Evolutionary conservation across 1,139 yeast genomes (phyloP).

Genomic region (Suhomyces atakaporum): DNA sequence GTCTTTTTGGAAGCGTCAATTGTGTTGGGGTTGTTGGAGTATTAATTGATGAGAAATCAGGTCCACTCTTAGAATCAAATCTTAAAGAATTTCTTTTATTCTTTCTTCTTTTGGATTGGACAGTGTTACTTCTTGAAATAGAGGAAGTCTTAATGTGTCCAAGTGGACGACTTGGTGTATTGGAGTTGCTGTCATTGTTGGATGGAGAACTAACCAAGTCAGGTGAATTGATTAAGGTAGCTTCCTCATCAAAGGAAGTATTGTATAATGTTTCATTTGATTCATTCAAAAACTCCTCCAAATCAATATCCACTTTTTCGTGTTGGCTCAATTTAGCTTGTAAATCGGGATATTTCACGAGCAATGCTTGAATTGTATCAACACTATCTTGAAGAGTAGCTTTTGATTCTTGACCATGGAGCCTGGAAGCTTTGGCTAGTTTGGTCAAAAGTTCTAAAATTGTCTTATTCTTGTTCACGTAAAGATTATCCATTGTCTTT

Average conservation of each 20-base stretch:
- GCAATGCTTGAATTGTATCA: constrained; percentile 30
- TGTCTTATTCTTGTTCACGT: constrained; percentile 49
- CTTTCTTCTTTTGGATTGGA: constrained; percentile 30
- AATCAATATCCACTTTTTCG: constrained; percentile 34
- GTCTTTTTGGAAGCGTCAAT: constrained; percentile 26
- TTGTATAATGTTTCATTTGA: constrained; percentile 37
- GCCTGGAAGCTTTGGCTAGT: constrained; percentile 47
- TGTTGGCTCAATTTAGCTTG: constrained; percentile 30
- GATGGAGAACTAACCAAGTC: constrained; percentile 20
- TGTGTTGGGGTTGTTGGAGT: constrained; percentile 27
- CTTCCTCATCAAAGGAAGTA: constrained; percentile 40
- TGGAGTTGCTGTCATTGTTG: constrained; percentile 9
- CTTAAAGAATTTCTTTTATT: constrained; percentile 37
- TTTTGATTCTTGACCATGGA: constrained; percentile 52
- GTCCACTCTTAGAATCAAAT: constrained; percentile 26
- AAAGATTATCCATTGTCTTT: constrained; percentile 46
- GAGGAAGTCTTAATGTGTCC: constrained; percentile 15
- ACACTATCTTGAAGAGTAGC: constrained; percentile 35
- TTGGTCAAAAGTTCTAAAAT: constrained; percentile 45
- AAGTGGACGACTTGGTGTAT: constrained; percentile 14
- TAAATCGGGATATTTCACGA: constrained; percentile 42
- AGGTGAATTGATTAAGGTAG: constrained; percentile 32
- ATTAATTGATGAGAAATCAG: constrained; percentile 23
- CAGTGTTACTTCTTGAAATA: constrained; percentile 29
- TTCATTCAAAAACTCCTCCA: constrained; percentile 38